Evolutionary conservation across 495 filamentous ascomycete genomes (phyloP).

Genomic region (Penicillium alfredii): DNA sequence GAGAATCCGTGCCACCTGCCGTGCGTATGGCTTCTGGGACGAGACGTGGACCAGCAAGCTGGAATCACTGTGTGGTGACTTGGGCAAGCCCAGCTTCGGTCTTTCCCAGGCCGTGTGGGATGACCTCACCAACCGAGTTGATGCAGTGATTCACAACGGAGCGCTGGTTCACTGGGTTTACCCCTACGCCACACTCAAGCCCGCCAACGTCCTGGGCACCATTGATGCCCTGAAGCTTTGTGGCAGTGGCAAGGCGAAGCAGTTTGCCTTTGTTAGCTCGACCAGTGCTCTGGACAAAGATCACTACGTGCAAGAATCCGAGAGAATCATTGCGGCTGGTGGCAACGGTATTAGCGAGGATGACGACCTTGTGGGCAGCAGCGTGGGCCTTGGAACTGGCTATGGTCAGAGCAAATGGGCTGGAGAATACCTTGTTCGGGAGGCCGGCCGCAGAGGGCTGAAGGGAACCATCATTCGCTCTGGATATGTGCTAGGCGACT

Average conservation of each 20-base stretch:
- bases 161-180: constrained; percentile 85
- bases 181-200: constrained; percentile 67
- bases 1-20: constrained; percentile 40
- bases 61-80: constrained; percentile 62
- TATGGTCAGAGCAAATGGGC: constrained; percentile 93
- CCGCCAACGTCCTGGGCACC: constrained; percentile 77
- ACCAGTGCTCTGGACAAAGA: constrained; percentile 79
- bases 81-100: constrained; percentile 67
- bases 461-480: constrained; percentile 72
- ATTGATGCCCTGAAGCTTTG: constrained; percentile 73
- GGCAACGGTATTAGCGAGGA: constrained; percentile 53
- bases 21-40: constrained; percentile 73
- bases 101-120: constrained; percentile 58
- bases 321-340: constrained; percentile 47
- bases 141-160: constrained; percentile 87
- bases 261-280: constrained; percentile 76
- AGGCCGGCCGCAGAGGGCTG: constrained; percentile 73
- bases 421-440: constrained; percentile 71
- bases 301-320: constrained; percentile 68
- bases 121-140: constrained; percentile 55
- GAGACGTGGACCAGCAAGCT: constrained; percentile 61
- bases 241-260: constrained; percentile 69
- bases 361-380: constrained; percentile 61
- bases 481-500: constrained; percentile 80
- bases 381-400: constrained; percentile 66